These are phyloP conservation scores for Diaporthe ampelina DNA, from an alignment of 2,329 filamentous ascomycete species.

Conservation along the genomic window DNA sequence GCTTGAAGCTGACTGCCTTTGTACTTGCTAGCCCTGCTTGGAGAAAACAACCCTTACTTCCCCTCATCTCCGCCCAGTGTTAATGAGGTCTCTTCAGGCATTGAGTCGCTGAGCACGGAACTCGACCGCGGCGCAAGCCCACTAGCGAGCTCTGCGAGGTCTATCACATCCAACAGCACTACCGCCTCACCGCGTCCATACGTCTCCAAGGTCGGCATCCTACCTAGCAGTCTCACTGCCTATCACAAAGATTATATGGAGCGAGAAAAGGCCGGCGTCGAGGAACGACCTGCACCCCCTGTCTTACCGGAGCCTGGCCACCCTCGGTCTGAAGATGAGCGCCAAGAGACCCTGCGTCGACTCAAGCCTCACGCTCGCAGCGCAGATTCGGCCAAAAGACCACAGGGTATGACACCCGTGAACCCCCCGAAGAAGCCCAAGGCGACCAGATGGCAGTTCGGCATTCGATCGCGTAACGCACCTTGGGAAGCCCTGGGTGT, in stretches of 20 bases:
- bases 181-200: slow-evolving; percentile 67
- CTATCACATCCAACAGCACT: slow-evolving; percentile 63
- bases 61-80: slow-evolving; percentile 62
- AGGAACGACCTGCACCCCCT: slow-evolving; percentile 59
- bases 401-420: slow-evolving; percentile 74
- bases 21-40: slow-evolving; percentile 60
- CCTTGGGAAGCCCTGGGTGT: slow-evolving; percentile 95
- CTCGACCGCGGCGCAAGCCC: slow-evolving; percentile 60
- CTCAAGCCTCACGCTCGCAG: slow-evolving; percentile 88
- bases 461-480: slow-evolving; percentile 93
- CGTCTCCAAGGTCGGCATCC: slow-evolving; percentile 88
- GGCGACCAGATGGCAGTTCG: slow-evolving; percentile 96
- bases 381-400: slow-evolving; percentile 71
- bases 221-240: slow-evolving; percentile 90
- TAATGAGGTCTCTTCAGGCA: slow-evolving; percentile 67
- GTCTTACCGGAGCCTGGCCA: slow-evolving; percentile 64
- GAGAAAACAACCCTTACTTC: slow-evolving; percentile 58
- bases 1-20: slow-evolving; percentile 46
- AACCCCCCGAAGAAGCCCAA: slow-evolving; percentile 78
- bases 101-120: slow-evolving; percentile 54
- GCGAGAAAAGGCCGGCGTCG: slow-evolving; percentile 69
- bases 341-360: slow-evolving; percentile 83
- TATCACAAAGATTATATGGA: slow-evolving; percentile 95
- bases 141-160: slow-evolving; percentile 68
- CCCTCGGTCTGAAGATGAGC: slow-evolving; percentile 77